Evolutionary conservation across 208 protist species (phyloP).

Genomic region (Porcisia hertigi): DNA sequence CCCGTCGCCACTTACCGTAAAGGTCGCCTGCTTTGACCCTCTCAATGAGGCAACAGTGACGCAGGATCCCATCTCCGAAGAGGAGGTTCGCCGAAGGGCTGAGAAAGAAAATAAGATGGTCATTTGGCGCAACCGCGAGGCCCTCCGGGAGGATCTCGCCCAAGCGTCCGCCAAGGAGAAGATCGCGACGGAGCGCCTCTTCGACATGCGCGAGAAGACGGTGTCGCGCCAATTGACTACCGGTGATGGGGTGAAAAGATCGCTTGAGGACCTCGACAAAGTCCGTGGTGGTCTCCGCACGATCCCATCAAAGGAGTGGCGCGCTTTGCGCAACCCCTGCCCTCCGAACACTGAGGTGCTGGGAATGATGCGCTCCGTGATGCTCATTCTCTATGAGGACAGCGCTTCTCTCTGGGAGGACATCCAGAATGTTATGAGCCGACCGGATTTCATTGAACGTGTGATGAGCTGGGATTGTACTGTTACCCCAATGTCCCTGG

Average conservation of each 20-base stretch:
- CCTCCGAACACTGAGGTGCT: conserved; percentile 32
- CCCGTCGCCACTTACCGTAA: conserved; percentile 53
- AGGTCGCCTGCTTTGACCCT: conserved; percentile 62
- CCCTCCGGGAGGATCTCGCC: conserved; percentile 48
- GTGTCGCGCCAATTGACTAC: conserved; percentile 43
- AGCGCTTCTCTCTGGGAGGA: conserved; percentile 43
- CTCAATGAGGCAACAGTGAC: conserved; percentile 33
- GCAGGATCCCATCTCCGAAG: conserved; percentile 47
- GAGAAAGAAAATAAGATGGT: conserved; percentile 36
- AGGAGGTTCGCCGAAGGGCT: conserved; percentile 43
- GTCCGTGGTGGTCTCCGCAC: conserved; percentile 35
- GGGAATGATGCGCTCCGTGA: conserved; percentile 47
- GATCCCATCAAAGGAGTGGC: conserved; percentile 59
- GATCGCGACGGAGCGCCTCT: conserved; percentile 48
- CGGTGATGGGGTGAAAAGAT: conserved; percentile 29
- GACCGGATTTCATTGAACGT: conserved; percentile 64
- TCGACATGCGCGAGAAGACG: conserved; percentile 52
- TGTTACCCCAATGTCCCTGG: conserved; percentile 58
- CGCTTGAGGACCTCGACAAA: conserved; percentile 53
- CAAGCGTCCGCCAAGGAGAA: conserved; percentile 48
- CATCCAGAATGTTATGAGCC: conserved; percentile 59
- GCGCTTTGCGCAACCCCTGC: conserved; percentile 41
- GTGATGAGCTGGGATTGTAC: conserved; percentile 69
- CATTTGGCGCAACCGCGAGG: conserved; percentile 59
- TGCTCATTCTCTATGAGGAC: conserved; percentile 79